Conservation (phyloP, 148 eudicot genomes). For the Cornus controversa region DNA sequence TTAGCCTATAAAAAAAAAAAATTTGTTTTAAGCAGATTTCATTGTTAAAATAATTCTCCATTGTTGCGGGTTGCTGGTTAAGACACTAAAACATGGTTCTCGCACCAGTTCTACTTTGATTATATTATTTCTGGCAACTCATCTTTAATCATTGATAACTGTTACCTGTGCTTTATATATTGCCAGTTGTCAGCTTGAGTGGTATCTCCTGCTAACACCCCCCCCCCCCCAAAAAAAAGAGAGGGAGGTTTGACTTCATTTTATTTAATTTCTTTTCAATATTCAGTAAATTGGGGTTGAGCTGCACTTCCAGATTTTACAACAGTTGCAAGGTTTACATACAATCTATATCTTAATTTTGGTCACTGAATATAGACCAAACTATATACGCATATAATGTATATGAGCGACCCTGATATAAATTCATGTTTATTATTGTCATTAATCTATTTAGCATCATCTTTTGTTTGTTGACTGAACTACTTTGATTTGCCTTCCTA, state of each 20-base stretch:
- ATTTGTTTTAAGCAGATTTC: background rate
- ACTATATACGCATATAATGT: too few species aligned
- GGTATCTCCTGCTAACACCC: too few species aligned
- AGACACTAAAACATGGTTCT: background rate
- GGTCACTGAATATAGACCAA: background rate
- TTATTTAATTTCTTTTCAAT: too few species aligned
- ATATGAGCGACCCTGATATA: too few species aligned
- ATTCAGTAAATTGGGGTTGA: too few species aligned
- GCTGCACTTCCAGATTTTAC: too few species aligned
- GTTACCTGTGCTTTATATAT: background rate
- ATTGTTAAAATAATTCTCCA: background rate
- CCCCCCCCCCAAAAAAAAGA: too few species aligned
- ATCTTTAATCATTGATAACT: background rate
- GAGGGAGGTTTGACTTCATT: too few species aligned
- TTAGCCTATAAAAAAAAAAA: background rate
- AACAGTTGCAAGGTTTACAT: background rate
- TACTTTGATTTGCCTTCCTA: background rate
- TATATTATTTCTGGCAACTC: background rate
- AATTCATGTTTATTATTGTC: too few species aligned
- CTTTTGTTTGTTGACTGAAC: background rate
- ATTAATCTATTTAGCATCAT: too few species aligned
- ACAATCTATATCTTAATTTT: background rate
- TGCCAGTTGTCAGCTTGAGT: too few species aligned
- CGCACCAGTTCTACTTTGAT: background rate
- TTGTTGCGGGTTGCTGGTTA: too few species aligned